Evolutionary conservation across 208 protist genomes (phyloP), one percentile per base, ranked within the genome.

Genomic region (Trypanosoma cruzi): DNA sequence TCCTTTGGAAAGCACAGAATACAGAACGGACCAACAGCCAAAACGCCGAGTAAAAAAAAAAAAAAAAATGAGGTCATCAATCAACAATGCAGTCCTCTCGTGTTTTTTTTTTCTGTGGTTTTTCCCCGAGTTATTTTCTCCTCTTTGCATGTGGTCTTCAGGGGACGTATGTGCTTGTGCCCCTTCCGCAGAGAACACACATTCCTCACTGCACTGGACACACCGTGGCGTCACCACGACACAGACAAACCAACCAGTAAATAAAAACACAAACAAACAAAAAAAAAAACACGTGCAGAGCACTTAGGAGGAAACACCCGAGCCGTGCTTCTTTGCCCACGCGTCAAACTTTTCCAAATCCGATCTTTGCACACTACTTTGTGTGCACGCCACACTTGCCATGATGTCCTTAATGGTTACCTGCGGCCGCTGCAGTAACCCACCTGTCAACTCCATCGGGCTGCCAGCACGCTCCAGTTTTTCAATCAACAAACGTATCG

Each of bases 401-500:
- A 71, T 75, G 18, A 97, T 80, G 66, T 97, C 94, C 2, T 83
- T 81, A 42, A 96, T 55, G 31, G 79, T 88, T 46, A 93, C 89
- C 3, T 37, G 26, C 7, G 86, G 86, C 46, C 79, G 75, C 58
- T 77, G 61, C 42, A 90, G 55, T 44, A 75, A 34, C n/a, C 61
- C 61, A 26, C 59, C 42, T 34, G 69, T 62, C 18, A 92, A 74
- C 32, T 77, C 67, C 24, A 20, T 37, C 8, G 62, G 55, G 31
- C 65, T 62, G 13, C 73, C 68, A 2, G 71, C 67, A 8, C 71
- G 42, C 63, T 97, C 90, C 1, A 96, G 78, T 74, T 85, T 68
- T 37, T 86, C 85, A 70, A 96, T 94, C 64, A 94, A 76, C 59
- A 87, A 80, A n/a, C 93, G 93, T 49, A 97, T 85, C 42, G 90